Evolutionary conservation across 441 rosid genomes (phyloP), one percentile per base, ranked within the genome.

Genomic region (Monsonia emarginata): DNA sequence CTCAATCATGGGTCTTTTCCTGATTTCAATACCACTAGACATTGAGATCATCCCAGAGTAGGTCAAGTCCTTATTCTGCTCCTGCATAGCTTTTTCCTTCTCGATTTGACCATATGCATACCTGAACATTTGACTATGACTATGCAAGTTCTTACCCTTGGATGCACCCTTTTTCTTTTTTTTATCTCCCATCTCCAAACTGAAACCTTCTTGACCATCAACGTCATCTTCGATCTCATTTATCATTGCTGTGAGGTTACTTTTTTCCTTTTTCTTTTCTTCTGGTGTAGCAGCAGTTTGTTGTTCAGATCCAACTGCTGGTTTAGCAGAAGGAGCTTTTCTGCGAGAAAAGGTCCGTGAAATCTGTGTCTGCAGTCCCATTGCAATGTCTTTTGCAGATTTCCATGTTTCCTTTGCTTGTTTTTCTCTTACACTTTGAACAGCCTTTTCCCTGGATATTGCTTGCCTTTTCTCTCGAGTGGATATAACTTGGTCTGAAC

Each of bases 21-120:
- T 76, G 58, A 85, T 79, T 4, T 86, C 97, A 16, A 71, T 78
- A 27, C 88, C 95, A 67, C 74, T 78, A 70, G 95, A 93, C 96
- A 91, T 89, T 18, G 90, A 84, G 50, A 95, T 85, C 14, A 95
- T 85, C 66, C 99, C 97, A 1, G 98, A 88, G 82, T 84, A 91
- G 63, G 98, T 89, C 77, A 94, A 78, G 78, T 94, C 81, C 80
- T 86, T 81, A 77, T 88, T 81, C 74, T 88, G 83, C 77, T 91
- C 93, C 69, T 90, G 91, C 81, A 86, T 63, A n/a, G 91, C 94
- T 59, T 94, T 94, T 72, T 94, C 99, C 81, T 80, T 91, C 83
- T 94, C 99, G 1, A 91, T 83, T 78, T 94, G 97, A 18, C 84
- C 95, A 74, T 95, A 95, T 8, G 99, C 97, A 40, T 95, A 95